These are phyloP conservation scores for Candida germanica DNA, from an alignment of 805 yeast species.

Conservation along the genomic window DNA sequence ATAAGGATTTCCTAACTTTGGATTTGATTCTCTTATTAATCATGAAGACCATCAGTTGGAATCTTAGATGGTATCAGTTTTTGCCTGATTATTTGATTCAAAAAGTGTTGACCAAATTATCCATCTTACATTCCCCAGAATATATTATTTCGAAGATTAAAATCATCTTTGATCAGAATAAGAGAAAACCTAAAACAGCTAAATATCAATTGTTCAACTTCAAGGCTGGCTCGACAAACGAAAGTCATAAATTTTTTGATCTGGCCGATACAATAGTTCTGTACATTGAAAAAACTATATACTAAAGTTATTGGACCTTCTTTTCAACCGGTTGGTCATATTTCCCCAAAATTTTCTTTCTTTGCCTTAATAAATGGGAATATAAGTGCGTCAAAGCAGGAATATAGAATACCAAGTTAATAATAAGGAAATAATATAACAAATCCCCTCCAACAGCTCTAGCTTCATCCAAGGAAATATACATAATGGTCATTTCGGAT, in stretches of 20 bases:
- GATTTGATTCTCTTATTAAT: slow-evolving; percentile 36
- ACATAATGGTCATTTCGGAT: slow-evolving; percentile 71
- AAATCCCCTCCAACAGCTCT: slow-evolving; percentile 43
- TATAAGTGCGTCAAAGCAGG: slow-evolving; percentile 87
- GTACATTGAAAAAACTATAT: slow-evolving; percentile 27
- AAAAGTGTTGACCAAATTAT: slow-evolving; percentile 42
- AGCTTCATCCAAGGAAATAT: slow-evolving; percentile 72
- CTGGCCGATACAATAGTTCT: slow-evolving; percentile 31
- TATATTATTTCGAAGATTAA: slow-evolving; percentile 38
- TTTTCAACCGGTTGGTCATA: slow-evolving; percentile 6
- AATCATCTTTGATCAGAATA: slow-evolving; percentile 35
- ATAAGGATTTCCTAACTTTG: slow-evolving; percentile 26
- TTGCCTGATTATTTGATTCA: slow-evolving; percentile 40
- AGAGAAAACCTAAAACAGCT: slow-evolving; percentile 6
- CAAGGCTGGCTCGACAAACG: slow-evolving; percentile 6
- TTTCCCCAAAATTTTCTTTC: slow-evolving; percentile 66
- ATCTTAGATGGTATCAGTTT: slow-evolving; percentile 63
- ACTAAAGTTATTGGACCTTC: slow-evolving; percentile 12
- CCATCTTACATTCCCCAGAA: slow-evolving; percentile 40
- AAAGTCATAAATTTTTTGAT: slow-evolving; percentile 8
- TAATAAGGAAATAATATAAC: slow-evolving; percentile 55
- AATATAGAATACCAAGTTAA: slow-evolving; percentile 61
- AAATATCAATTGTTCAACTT: slow-evolving; percentile 5
- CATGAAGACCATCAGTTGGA: slow-evolving; percentile 56
- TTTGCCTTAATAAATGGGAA: slow-evolving; percentile 85